These are phyloP conservation scores for Aspergillus ibericus DNA, from an alignment of 2,329 filamentous ascomycete species.

Conservation along the genomic window DNA sequence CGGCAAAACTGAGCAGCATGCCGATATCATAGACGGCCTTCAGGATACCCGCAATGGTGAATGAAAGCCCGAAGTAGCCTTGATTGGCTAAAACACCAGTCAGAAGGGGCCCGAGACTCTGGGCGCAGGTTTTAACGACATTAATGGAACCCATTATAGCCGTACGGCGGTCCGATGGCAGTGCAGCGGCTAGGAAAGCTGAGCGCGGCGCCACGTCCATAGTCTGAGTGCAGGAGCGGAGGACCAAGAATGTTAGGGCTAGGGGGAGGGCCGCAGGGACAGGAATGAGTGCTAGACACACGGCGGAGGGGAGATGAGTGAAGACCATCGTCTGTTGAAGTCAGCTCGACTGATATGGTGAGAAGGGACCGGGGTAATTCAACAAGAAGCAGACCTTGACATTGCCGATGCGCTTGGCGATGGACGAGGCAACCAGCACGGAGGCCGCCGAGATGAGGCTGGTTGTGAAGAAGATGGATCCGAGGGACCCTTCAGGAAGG, in stretches of 20 bases:
- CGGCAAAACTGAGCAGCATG: constrained; percentile 53
- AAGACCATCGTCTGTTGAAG: constrained; percentile 68
- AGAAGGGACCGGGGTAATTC: constrained; percentile 5
- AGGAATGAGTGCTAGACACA: constrained; percentile 65
- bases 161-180: constrained; percentile 66
- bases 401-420: constrained; percentile 63
- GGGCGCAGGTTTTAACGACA: constrained; percentile 64
- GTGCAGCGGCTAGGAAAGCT: constrained; percentile 67
- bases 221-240: constrained; percentile 62
- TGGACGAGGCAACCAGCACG: constrained; percentile 57
- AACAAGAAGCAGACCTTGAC: constrained; percentile 38
- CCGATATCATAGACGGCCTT: constrained; percentile 64
- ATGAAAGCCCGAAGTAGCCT: constrained; percentile 61
- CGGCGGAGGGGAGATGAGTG: constrained; percentile 67
- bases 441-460: constrained; percentile 44
- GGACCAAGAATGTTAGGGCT: constrained; percentile 60
- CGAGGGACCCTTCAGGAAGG: constrained; percentile 54
- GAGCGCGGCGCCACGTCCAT: constrained; percentile 72
- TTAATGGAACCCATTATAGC: constrained; percentile 71
- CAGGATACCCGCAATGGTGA: constrained; percentile 62
- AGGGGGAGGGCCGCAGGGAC: constrained; percentile 54
- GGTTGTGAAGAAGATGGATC: constrained; percentile 54
- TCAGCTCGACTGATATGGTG: background rate
- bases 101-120: constrained; percentile 62
- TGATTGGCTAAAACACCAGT: constrained; percentile 63